Base-by-base conservation (phyloP, 1,284 basidiomycete species). In the Ustilago xerochloae region DNA sequence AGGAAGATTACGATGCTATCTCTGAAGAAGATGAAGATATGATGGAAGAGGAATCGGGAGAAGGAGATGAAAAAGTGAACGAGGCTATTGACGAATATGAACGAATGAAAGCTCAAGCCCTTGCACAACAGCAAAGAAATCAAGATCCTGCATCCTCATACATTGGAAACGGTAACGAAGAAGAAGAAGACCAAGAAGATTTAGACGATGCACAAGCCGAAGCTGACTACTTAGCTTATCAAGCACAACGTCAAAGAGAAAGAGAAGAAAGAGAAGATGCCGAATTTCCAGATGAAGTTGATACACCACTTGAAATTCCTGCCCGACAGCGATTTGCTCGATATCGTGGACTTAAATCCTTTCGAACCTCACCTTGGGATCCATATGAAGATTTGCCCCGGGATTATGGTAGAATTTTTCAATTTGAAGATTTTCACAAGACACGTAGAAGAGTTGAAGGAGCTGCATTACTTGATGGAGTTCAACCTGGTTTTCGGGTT, bases 301-400 rank as follows among this genome's bases (percentile, higher is more conserved):
- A 99, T 79, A 99, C 97, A 0, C 97, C 96, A 0, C 88, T 91
- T 67, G 91, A 97, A 69, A 87, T 92, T n/a, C 86, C 92, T 0
- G 96, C 95, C 0, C 87, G 89, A 12, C 88, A 89, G n/a, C 89
- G 97, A 6, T 98, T 99, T 86, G 93, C 94, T 76, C 89, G 96
- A 33, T 99, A 91, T 85, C 90, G 96, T 59, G 97, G 96, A 0
- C 85, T 99, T 85, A 90, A 91, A 57, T 94, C 92, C 13, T 93
- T 99, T 88, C 89, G 96, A 36, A 98, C 97, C 2, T 94, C 92
- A 79, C 92, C 92, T 20, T 99, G 96, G 96, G 96, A 99, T 84
- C 91, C 96, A 7, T 98, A 93, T 79, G 96, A 99, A 86, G 96
- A 97, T 78, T 87, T 99, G 18, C 97, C 96, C 5, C 85, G 91